phyloP scores from a whole-genome alignment of 2,329 filamentous ascomycete genomes.

The Colletotrichum eremochloae region DNA sequence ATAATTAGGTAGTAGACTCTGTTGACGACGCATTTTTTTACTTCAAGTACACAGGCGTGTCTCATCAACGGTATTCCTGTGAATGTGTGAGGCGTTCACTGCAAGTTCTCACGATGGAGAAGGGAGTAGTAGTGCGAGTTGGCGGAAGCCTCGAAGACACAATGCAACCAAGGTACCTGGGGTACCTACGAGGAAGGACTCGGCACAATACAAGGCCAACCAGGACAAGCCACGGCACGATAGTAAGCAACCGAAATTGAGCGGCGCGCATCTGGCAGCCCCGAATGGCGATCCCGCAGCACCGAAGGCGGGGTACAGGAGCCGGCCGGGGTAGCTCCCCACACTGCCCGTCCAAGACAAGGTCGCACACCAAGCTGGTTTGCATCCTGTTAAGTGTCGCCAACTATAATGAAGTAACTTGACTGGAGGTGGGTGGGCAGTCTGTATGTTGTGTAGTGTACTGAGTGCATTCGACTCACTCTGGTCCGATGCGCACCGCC shows the following conservation, averaged over 20 bases:
- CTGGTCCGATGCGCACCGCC: neutral
- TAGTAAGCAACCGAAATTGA: slow-evolving; percentile 1
- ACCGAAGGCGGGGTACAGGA: slow-evolving; percentile 33
- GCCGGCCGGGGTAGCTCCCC: slow-evolving; percentile 34
- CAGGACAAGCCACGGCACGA: no score
- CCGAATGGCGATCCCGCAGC: slow-evolving; percentile 17
- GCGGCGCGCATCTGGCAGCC: slow-evolving; percentile 11
- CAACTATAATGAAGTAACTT: neutral
- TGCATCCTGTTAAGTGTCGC: neutral
- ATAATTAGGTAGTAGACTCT: neutral
- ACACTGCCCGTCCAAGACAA: slow-evolving; percentile 14
- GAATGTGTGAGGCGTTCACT: neutral
- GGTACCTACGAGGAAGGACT: no score
- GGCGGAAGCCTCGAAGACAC: neutral
- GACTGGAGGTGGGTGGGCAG: no score
- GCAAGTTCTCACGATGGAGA: neutral
- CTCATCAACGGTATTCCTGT: neutral
- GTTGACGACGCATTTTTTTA: no score
- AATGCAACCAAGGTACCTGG: neutral
- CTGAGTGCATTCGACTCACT: neutral
- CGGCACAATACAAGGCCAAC: no score
- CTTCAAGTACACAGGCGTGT: neutral
- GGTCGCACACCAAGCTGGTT: neutral
- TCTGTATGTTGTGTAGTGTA: no score
- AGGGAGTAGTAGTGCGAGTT: neutral